These are phyloP conservation scores for Lasiosphaeria hispida DNA, from an alignment of 495 filamentous ascomycete species.

Conservation along the genomic window DNA sequence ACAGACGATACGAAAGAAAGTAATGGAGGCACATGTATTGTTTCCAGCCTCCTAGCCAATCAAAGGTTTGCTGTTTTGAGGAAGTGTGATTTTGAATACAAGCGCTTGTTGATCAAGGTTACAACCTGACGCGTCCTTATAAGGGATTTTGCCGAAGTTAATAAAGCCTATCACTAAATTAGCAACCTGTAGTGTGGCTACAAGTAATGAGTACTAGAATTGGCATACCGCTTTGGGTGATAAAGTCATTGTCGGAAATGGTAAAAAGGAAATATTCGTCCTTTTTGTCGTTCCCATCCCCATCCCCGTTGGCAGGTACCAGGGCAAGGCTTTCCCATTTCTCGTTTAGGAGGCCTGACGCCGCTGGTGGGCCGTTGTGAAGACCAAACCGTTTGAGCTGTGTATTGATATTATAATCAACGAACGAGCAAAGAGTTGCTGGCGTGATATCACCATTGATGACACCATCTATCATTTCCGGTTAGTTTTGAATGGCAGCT, in stretches of 20 bases:
- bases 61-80: slow-evolving; percentile 30
- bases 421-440: slow-evolving; percentile 65
- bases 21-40: no score
- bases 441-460: slow-evolving; percentile 57
- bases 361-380: slow-evolving; percentile 63
- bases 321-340: slow-evolving; percentile 78
- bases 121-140: slow-evolving; percentile 60
- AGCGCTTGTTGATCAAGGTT: slow-evolving; percentile 65
- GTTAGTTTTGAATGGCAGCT: not conserved
- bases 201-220: not conserved
- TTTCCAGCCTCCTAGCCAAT: slow-evolving; percentile 7
- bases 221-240: slow-evolving; percentile 67
- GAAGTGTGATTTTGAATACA: slow-evolving; percentile 67
- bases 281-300: slow-evolving; percentile 48
- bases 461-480: slow-evolving; percentile 39
- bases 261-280: slow-evolving; percentile 69
- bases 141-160: slow-evolving; percentile 60
- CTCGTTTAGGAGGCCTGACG: slow-evolving; percentile 60
- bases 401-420: slow-evolving; percentile 70
- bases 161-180: slow-evolving; percentile 47
- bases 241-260: slow-evolving; percentile 76
- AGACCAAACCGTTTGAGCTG: slow-evolving; percentile 67
- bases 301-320: slow-evolving; percentile 55
- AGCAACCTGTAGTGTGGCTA: slow-evolving; percentile 5
- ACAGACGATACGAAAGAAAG: no score